A percentile compares a stretch with the other conserved stretches of the same genome.
Conservation (phyloP, 495 filamentous ascomycete species). For the Lasiosphaeria ovina region DNA sequence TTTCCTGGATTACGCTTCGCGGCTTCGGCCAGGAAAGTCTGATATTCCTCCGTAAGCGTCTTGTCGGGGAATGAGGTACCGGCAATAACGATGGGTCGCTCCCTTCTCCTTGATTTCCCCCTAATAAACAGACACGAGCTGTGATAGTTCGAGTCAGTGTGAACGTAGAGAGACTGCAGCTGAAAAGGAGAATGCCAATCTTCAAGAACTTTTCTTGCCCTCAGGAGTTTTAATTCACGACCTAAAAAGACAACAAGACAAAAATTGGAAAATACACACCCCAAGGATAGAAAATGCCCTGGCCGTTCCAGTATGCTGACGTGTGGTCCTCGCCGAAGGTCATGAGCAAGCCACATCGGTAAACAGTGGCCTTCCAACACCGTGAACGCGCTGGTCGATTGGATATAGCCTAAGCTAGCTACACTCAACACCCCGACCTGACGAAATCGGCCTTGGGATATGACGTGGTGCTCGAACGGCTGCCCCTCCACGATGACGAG, state of each 20-base stretch:
- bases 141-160: neutral
- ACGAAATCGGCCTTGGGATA: neutral
- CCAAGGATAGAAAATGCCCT: neutral
- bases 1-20: neutral
- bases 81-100: neutral
- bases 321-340: neutral
- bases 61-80: neutral
- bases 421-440: neutral
- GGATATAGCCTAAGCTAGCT: neutral
- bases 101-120: neutral
- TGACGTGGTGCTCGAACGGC: neutral
- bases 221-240: too few relatives aligned
- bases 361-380: neutral
- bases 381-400: neutral
- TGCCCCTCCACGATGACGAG: neutral
- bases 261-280: neutral
- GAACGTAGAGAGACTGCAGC: too few relatives aligned
- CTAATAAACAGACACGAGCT: neutral
- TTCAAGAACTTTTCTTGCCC: too few relatives aligned
- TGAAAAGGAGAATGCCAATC: too few relatives aligned
- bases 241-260: neutral
- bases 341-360: neutral
- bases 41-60: neutral
- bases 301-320: neutral
- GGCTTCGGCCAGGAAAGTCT: neutral